Evolutionary conservation across 176 grass and related monocot genomes (phyloP).

Genomic region (Carex pumila): DNA sequence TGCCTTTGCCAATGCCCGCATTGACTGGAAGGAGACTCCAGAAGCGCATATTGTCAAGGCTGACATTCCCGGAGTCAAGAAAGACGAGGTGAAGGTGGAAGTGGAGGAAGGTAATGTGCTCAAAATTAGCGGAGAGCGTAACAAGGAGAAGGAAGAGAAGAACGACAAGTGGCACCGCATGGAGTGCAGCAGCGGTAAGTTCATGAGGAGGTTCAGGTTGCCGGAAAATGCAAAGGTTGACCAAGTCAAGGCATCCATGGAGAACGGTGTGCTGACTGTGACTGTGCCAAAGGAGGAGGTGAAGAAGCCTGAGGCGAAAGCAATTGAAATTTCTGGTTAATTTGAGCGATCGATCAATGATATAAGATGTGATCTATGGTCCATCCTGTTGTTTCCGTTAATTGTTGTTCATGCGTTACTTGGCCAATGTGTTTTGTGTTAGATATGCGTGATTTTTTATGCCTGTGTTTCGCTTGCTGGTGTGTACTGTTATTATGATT

Average conservation of each 20-base stretch:
- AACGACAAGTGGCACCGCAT: constrained; percentile 41
- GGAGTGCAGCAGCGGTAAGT: constrained; percentile 46
- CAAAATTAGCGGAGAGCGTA: constrained; percentile 7
- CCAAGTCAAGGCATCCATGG: constrained; percentile 29
- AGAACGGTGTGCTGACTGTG: constrained; percentile 44
- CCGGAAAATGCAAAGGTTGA: constrained; percentile 35
- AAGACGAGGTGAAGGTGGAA: constrained; percentile 42
- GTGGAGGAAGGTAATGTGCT: constrained; percentile 27
- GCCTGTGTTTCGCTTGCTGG: too few species aligned
- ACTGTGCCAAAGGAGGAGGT: constrained; percentile 35
- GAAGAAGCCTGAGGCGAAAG: constrained; percentile 33
- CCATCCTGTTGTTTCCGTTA: background rate
- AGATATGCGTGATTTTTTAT: too few species aligned
- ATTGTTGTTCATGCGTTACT: too few species aligned
- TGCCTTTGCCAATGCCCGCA: constrained; percentile 20
- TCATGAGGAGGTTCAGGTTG: constrained; percentile 20
- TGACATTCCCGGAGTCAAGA: constrained; percentile 40
- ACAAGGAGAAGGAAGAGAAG: constrained; percentile 32
- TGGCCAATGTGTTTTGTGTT: too few species aligned
- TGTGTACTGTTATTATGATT: too few species aligned
- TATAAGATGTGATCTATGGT: background rate
- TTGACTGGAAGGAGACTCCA: constrained; percentile 55
- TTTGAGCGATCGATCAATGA: too few species aligned
- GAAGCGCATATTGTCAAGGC: constrained; percentile 43
- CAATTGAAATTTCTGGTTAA: constrained; percentile 39